phyloP scores from a whole-genome alignment of 1,284 basidiomycete genomes.

The Moniliophthora roreri region DNA sequence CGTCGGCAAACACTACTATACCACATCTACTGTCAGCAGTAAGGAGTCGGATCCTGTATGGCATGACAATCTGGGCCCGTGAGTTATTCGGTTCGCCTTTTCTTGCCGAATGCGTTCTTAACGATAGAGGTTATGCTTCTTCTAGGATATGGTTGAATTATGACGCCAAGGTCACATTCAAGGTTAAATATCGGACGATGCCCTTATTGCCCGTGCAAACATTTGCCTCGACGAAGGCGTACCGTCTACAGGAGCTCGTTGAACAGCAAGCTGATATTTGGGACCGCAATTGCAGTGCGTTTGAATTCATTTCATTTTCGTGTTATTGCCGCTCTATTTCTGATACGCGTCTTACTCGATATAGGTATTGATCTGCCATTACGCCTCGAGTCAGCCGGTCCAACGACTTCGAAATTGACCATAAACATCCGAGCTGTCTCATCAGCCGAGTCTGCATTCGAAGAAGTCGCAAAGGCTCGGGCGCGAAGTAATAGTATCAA shows the following conservation, averaged over 20 bases:
- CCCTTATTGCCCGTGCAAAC: not conserved
- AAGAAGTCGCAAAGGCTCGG: not conserved
- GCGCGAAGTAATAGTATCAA: not conserved
- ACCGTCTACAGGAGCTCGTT: not conserved
- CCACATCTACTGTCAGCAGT: not conserved
- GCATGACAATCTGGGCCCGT: slow-evolving; percentile 3
- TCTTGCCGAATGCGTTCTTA: too few relatives aligned
- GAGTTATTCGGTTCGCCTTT: not conserved
- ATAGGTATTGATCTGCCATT: not conserved
- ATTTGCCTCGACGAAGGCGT: not conserved
- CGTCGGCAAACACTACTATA: not conserved
- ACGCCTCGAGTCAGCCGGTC: not conserved
- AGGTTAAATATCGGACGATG: not conserved
- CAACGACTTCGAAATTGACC: not conserved
- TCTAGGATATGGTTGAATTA: not conserved
- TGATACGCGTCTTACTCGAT: not conserved
- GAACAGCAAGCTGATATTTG: not conserved
- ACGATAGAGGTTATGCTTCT: too few relatives aligned
- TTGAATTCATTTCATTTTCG: not conserved
- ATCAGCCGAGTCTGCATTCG: not conserved
- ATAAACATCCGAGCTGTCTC: not conserved
- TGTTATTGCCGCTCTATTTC: not conserved
- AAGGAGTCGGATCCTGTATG: not conserved
- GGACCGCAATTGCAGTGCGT: not conserved
- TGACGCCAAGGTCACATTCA: slow-evolving; percentile 1